Evolutionary conservation across 2,329 filamentous ascomycete genomes (phyloP), one percentile per base, ranked within the genome.

Genomic region (Penicillium concentricum): DNA sequence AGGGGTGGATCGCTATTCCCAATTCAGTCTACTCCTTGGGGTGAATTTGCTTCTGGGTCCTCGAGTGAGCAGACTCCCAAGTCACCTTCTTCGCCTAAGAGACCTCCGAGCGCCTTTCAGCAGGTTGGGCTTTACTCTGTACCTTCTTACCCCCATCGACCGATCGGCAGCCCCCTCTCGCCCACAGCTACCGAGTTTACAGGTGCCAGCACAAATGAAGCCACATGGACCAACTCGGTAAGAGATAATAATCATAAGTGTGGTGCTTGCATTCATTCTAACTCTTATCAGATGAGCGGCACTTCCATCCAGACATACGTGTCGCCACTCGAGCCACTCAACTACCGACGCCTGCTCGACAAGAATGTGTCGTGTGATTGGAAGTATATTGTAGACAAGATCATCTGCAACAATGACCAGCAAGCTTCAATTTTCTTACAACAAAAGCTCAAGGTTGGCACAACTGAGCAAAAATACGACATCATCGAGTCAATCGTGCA

Each of bases 301-400:
- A 82, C 72, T 79, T 55, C 88, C 59, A 83, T 82, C 26, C 87
- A 88, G 68, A 94, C 90, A 1, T 97, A 95, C 71, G 79, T 97
- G 28, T 87, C 90, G 12, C 88, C 92, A 4, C 89, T 90, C 7
- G 94, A 99, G 75, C 94, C 93, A 12, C 84, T 97, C 68, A 97
- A 99, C 76, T 99, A 97, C 70, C 92, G 94, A 59, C 92, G 92
- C 54, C 84, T 99, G 38, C 85, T 97, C 45, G 94, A 99, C 71
- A 92, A 92, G 70, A 96, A 93, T 72, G 91, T 96, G 75, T 96
- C 90, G 69, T 97, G 93, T 78, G 95, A 99, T 79, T 99, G 93
- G 94, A 96, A 94, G 78, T 97, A 96, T 73, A 97, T 99, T 67
- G 94, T 99, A 54, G 93, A 99, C 79, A 97, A 97, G 81, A 99